Evolutionary conservation across 2,329 filamentous ascomycete genomes (phyloP), one percentile per base, ranked within the genome.

Genomic region (Nectriaceae sp.): DNA sequence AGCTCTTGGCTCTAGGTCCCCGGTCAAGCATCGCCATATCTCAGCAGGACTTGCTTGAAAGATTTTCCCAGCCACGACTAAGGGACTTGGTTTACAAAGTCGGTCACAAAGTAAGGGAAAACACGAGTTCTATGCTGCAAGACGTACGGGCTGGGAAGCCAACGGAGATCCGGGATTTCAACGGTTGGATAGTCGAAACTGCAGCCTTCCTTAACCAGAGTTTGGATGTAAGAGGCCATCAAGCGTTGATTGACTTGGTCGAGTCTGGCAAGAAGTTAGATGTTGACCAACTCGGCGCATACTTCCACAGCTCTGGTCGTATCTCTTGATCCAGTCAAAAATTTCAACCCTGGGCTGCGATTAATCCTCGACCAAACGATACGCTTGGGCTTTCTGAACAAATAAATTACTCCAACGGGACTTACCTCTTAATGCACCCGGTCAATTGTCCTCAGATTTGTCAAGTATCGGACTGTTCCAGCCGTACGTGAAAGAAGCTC

Each of bases 51-150:
- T 53, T 72, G 5, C 37, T 48, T 21, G 49, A 73, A 31, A 70
- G 80, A 21, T 76, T 82, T 59, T 75, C 78, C 0, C 61, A 66
- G 11, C 21, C 61, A 4, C 63, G 57, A 3, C 66, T 85, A 22
- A 70, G 68, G 21, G 51, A 61, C 3, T 74, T 79, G 67, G 65
- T 86, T 5, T 66, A 76, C 42, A 63, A 63, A 8, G 71, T 80
- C 6, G 78, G 74, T 2, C 50, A 66, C n/a, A 73, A 74, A 49
- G 80, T 82, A 4, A 65, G 63, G 15, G 68, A 75, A 24, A 85
- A 85, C 61, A 77, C 69, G 10, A 84, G 80, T 62, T 84, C 80
- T 4, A 85, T 85, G 82, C 71, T 83, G 4, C 82, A 85, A 65
- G 82, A 85, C 58, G 72, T 79, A 11, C 65, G 61, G 24, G 73